phyloP scores from a whole-genome alignment of 192 early-diverging fungal species.

The Coemansia sp. region DNA sequence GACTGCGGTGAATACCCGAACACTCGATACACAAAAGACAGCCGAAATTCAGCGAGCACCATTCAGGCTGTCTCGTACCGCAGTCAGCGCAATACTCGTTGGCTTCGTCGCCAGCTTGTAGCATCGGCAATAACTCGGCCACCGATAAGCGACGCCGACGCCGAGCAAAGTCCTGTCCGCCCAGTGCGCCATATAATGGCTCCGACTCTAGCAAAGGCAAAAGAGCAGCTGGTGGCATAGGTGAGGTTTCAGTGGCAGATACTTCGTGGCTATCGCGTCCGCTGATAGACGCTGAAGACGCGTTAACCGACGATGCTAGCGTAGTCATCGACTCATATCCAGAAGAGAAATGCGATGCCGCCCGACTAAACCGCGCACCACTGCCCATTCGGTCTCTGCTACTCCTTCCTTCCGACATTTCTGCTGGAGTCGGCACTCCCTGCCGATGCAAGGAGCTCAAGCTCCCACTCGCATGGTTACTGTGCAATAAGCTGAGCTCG shows the following conservation, averaged over 20 bases:
- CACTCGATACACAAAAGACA: conserved; percentile 86
- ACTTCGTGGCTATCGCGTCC: conserved; percentile 17
- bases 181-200: conserved; percentile 1
- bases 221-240: background rate
- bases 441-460: conserved; percentile 5
- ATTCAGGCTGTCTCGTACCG: conserved; percentile 67
- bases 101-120: conserved; percentile 23
- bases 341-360: conserved; percentile 30
- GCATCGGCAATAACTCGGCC: conserved; percentile 22
- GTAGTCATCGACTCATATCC: conserved; percentile 23
- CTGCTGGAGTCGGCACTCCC: conserved; percentile 1
- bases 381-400: conserved; percentile 1
- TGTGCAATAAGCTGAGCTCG: conserved; percentile 40
- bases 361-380: conserved; percentile 17
- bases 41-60: conserved; percentile 86
- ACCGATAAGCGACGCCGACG: background rate
- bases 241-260: background rate
- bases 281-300: conserved; percentile 17
- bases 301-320: conserved; percentile 19
- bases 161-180: background rate
- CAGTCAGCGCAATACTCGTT: conserved; percentile 63
- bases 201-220: background rate
- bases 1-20: conserved; percentile 89
- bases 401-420: conserved; percentile 1
- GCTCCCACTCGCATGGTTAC: conserved; percentile 1